phyloP scores from a whole-genome alignment of 179 eudicot genomes.

The Beta lomatogona region DNA sequence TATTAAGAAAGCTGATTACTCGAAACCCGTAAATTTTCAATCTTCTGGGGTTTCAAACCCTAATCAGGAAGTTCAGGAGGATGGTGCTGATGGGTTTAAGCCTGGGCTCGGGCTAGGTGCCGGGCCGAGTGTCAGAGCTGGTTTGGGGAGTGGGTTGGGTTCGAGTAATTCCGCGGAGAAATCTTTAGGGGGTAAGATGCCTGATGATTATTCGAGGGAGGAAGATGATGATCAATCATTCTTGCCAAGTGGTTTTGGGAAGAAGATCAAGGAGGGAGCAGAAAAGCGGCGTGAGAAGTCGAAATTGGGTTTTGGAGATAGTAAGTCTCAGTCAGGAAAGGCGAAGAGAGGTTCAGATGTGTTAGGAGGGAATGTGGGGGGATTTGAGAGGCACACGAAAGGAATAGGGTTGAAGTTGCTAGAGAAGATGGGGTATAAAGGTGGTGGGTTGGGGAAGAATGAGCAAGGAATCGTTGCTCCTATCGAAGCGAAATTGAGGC shows the following conservation, averaged over 20 bases:
- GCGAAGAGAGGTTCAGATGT: conserved; percentile 27
- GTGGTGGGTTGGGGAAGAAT: conserved; percentile 87
- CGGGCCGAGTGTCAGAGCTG: conserved; percentile 28
- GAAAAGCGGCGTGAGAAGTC: conserved; percentile 38
- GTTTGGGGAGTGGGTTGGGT: conserved; percentile 48
- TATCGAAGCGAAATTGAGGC: conserved; percentile 76
- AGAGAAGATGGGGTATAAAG: conserved; percentile 82
- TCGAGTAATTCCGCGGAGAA: conserved; percentile 8
- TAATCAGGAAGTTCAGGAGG: conserved; percentile 54
- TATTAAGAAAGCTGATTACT: conserved; percentile 35
- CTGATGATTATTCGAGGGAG: conserved; percentile 20
- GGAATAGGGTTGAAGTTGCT: conserved; percentile 78
- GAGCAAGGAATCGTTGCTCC: conserved; percentile 86
- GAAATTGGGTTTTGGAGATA: conserved; percentile 22
- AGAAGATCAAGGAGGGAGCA: conserved; percentile 53
- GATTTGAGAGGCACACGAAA: conserved; percentile 76
- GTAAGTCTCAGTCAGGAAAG: conserved; percentile 27
- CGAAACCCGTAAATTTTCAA: conserved; percentile 77
- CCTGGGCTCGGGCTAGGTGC: conserved; percentile 49
- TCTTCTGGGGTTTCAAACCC: conserved; percentile 60
- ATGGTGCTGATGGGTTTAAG: conserved; percentile 28
- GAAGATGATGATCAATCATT: conserved; percentile 42
- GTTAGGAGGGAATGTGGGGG: conserved; percentile 49
- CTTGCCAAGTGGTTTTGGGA: conserved; percentile 71
- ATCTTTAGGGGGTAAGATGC: conserved; percentile 5